Conservation (phyloP, 495 filamentous ascomycete species). For the Xylaria grammica region DNA sequence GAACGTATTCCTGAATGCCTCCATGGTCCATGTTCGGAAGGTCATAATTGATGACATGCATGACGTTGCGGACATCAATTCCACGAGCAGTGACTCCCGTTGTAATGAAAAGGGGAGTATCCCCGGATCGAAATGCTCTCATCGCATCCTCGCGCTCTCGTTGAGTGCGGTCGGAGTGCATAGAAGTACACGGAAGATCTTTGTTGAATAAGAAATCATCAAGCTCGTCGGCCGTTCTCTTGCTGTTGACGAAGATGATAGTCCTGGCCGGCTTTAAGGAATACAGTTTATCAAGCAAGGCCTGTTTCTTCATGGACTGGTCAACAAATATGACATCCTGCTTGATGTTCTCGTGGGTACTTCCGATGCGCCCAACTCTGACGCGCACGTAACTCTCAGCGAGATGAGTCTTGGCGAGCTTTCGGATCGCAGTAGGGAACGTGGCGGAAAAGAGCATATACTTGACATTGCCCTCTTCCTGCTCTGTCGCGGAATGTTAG, state of each 20-base stretch:
- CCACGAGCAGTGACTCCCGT: conserved; percentile 88
- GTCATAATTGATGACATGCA: conserved; percentile 93
- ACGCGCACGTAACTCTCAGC: conserved; percentile 74
- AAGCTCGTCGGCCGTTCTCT: conserved; percentile 73
- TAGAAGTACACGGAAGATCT: conserved; percentile 79
- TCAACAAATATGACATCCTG: conserved; percentile 75
- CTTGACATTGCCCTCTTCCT: conserved; percentile 75
- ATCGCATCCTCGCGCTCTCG: conserved; percentile 91
- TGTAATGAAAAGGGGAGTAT: conserved; percentile 77
- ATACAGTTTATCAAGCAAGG: conserved; percentile 73
- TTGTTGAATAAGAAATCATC: conserved; percentile 87
- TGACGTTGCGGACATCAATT: conserved; percentile 84
- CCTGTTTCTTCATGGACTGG: conserved; percentile 65
- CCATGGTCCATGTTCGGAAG: conserved; percentile 71
- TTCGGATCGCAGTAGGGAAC: conserved; percentile 77
- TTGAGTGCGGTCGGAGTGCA: conserved; percentile 87
- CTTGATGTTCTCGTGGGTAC: conserved; percentile 75
- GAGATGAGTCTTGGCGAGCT: conserved; percentile 76
- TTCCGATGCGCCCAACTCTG: conserved; percentile 83
- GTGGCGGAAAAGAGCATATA: conserved; percentile 97
- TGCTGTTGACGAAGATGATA: conserved; percentile 88
- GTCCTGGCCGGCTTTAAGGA: conserved; percentile 75
- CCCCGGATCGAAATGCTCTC: conserved; percentile 79
- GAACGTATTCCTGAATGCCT: conserved; percentile 93
- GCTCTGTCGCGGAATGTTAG: conserved; percentile 55